Base-by-base conservation (phyloP, 495 filamentous ascomycete species). In the Aspergillus bertholletiae region DNA sequence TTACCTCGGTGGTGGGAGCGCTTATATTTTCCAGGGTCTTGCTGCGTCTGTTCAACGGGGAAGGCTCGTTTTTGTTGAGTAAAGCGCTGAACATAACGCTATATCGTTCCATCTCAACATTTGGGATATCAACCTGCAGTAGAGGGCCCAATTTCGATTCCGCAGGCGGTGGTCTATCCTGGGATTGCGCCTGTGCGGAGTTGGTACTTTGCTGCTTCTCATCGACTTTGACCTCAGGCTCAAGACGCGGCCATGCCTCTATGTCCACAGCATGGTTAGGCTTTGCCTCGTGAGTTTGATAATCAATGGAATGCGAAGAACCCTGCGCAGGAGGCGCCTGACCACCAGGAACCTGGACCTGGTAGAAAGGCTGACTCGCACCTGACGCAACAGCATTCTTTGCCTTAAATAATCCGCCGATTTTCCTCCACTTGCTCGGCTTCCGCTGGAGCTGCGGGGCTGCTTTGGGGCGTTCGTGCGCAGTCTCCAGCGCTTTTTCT, bases 41-140 rank as follows among this genome's bases (percentile, higher is more conserved):
- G 63, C 89, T 87, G 37, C 88, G 78, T 61, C 87, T 78, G 61
- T 82, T 79, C 46, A 90, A 72, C 24, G 89, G 73, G 13, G 69
- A 66, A 50, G 76, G 67, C 62, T 74, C 61, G 35, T 61, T 63
- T 40, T 75, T 75, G 49, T 79, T 65, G 46, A 96, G 75, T 8
- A 96, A 79, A 40, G 80, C 84, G 44, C 86, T 82, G 69, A 97
- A 97, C 93, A 97, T 97, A 47, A 97, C 82, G 54, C 90, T 96
- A 58, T 96, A 97, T 21, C 93, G 78, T 64, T 96, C 93, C 77
- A 97, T 77, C 48, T 90, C 76, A 37, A 89, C 78, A 30, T 80
- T 76, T 0, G 93, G 93, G 34, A 97, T 95, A 30, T 94, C 84
- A 7, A 97, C 81, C 51, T 90, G 78, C 30, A 97, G 72, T 13